Evolutionary conservation across 257 asterid species (phyloP), one percentile per base, ranked within the genome.

Genomic region (Solanum etuberosum): DNA sequence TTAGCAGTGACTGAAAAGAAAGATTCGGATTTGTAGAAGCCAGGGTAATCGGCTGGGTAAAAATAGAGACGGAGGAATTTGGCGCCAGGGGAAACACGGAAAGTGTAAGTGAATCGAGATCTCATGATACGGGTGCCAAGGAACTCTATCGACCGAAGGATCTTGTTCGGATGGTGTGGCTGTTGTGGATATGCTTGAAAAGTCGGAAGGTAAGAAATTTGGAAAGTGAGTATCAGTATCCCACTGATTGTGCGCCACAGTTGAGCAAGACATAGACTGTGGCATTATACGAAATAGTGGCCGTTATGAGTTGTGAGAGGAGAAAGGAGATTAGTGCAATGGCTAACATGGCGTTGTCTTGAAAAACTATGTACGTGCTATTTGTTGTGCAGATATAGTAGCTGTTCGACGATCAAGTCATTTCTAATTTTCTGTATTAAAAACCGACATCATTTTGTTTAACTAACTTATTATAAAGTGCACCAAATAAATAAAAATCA

Each of bases 31-130:
- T 34, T 31, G 77, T 86, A 10, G 61, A 34, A 31, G 82, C 10
- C 72, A 78, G 92, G 27, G 93, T 90, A 93, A 6, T n/a, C 10
- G 46, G 46, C 46, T 0, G 95, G 86, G 86, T 88, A 90, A 88
- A 93, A 92, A 85, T 94, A 92, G 4, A 94, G 92, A 85, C 98
- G 94, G 16, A 94, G 88, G 90, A 93, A 90, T 76, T 92, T 94
- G 0, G 86, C 90, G 73, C 98, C 98, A 0, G 88, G 3, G n/a
- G 76, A 57, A 81, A 93, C 65, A 1, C 89, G 93, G 35, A 94
- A 90, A 32, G 73, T 61, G 88, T 93, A 93, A 15, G 93, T 90
- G 90, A 91, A 90, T 0, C 81, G 38, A 38, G 92, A 91, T 10
- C 3, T 83, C 48, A 91, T 86, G 23, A 94, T 57, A 5, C 95